A percentile compares a stretch with the other conserved stretches of the same genome.
Conservation (phyloP, 164 flowering plant species). For the Umbilicus rupestris region DNA sequence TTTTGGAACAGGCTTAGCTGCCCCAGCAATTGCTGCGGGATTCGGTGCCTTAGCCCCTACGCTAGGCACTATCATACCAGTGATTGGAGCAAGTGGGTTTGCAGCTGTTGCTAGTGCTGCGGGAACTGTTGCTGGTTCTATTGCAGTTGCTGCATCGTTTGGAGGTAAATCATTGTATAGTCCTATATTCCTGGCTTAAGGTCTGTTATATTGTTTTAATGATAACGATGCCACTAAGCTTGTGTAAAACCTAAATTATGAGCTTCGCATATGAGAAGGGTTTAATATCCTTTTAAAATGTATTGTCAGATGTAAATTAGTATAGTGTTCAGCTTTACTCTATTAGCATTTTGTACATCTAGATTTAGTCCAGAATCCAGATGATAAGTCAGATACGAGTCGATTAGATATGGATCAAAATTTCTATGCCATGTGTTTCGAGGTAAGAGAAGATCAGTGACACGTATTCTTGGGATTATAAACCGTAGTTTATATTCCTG, state of each 20-base stretch:
- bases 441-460: neutral
- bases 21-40: conserved; percentile 99
- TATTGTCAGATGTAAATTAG: neutral
- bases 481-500: no score
- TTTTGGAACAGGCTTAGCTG: conserved; percentile 75
- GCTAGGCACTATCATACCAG: conserved; percentile 80
- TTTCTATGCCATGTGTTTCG: neutral
- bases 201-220: neutral
- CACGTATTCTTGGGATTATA: neutral
- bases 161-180: conserved; percentile 49
- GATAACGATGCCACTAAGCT: neutral
- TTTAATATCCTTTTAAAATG: neutral
- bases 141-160: conserved; percentile 99
- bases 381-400: neutral
- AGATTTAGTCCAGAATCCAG: neutral
- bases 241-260: neutral
- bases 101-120: conserved; percentile 98
- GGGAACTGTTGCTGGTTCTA: conserved; percentile 97
- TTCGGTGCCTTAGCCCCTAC: conserved; percentile 97
- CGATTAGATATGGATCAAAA: neutral
- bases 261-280: neutral
- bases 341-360: neutral
- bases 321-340: neutral
- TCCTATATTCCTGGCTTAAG: neutral
- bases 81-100: conserved; percentile 97